Evolutionary conservation across 257 asterid species (phyloP), one percentile per base, ranked within the genome.

Genomic region (Ophiorrhiza pumila): DNA sequence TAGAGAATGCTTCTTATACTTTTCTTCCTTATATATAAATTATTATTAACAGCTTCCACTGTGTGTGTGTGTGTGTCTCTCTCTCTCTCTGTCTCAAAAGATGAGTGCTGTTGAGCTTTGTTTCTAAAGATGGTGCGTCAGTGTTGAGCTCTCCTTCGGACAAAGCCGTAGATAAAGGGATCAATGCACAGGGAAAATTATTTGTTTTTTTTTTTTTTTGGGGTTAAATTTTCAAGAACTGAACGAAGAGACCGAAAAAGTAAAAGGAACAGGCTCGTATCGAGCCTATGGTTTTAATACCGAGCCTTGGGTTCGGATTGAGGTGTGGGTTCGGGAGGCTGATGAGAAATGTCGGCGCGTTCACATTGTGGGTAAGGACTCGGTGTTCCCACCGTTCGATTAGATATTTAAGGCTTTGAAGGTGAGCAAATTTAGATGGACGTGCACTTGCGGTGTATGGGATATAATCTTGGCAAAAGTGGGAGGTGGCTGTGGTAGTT

Each of bases 81-180:
- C 47, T 49, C 75, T 72, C 74, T 80, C 90, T 85, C 90, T 84
- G 86, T 82, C 87, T 85, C n/a, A 76, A 61, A 74, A 82, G 77
- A 76, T 69, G 80, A 69, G 78, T 70, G 60, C 55, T 71, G 50
- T 68, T 65, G 77, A 58, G 78, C 79, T 58, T 65, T 76, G 22
- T 64, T 63, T 63, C 68, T 35, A 35, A 39, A 27, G 47, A 76
- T 32, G 79, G 65, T 75, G 65, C 68, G 74, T 68, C 63, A 56
- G 78, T 53, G 69, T 22, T 52, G 71, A 68, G 41, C 49, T 69
- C 75, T 49, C 69, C 61, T 74, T 74, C 80, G 81, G 81, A 80
- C 87, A 53, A 31, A 22, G 71, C 76, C 79, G 68, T 69, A 63
- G 83, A 82, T 82, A 80, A 80, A 79, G 78, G 77, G 83, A 80